Conservation (phyloP, 2,329 filamentous ascomycete species). For the Ophidiomyces ophidiicola region DNA sequence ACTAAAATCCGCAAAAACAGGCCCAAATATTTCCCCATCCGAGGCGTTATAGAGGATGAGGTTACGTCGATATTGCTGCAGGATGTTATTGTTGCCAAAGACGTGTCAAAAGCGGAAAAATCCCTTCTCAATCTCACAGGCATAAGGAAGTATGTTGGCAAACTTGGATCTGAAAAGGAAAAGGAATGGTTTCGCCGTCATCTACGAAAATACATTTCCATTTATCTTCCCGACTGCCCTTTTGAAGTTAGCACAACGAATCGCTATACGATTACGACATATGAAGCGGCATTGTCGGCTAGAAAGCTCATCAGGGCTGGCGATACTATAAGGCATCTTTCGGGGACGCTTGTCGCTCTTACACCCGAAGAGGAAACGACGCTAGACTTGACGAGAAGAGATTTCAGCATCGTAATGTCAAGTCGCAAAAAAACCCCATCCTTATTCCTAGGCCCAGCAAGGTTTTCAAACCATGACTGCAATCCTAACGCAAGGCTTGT, state of each 20-base stretch:
- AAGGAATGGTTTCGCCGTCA: slow-evolving; percentile 78
- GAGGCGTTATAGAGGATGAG: slow-evolving; percentile 59
- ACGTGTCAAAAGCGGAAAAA: slow-evolving; percentile 57
- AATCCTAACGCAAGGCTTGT: slow-evolving; percentile 78
- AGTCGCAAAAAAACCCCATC: slow-evolving; percentile 82
- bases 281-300: slow-evolving; percentile 79
- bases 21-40: slow-evolving; percentile 69
- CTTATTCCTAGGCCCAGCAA: slow-evolving; percentile 84
- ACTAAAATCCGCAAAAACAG: slow-evolving; percentile 90
- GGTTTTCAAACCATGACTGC: slow-evolving; percentile 97
- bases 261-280: slow-evolving; percentile 79
- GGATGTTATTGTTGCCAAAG: slow-evolving; percentile 61
- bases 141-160: slow-evolving; percentile 56
- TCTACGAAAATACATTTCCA: slow-evolving; percentile 77
- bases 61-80: slow-evolving; percentile 49
- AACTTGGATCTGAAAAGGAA: slow-evolving; percentile 61
- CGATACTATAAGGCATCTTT: slow-evolving; percentile 80
- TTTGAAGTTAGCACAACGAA: slow-evolving; percentile 93
- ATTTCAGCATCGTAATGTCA: slow-evolving; percentile 94
- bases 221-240: slow-evolving; percentile 85
- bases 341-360: slow-evolving; percentile 82
- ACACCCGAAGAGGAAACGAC: slow-evolving; percentile 81
- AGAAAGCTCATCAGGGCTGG: slow-evolving; percentile 66
- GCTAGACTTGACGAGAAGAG: slow-evolving; percentile 68
- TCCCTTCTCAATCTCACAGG: slow-evolving; percentile 61